A percentile compares a stretch with the other conserved stretches of the same genome.
Evolutionary conservation across 805 yeast species (phyloP).

Genomic region (Metschnikowia cubensis): DNA sequence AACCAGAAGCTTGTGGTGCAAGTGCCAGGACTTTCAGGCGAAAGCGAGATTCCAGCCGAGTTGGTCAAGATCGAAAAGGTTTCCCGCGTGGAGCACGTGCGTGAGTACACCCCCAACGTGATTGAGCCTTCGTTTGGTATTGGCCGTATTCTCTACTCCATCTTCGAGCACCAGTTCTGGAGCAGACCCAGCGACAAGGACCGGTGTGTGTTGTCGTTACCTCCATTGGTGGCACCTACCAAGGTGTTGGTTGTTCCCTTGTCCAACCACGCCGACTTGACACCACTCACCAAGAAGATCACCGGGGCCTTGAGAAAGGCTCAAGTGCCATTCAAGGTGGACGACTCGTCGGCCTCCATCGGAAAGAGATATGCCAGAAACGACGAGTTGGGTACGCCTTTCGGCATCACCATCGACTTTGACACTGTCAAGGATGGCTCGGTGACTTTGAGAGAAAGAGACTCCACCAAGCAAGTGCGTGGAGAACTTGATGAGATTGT

Average conservation of each 20-base stretch:
- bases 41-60: conserved; percentile 65
- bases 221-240: conserved; percentile 96
- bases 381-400: conserved; percentile 98
- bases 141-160: conserved; percentile 91
- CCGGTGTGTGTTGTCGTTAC: conserved; percentile 81
- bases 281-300: conserved; percentile 68
- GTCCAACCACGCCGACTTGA: conserved; percentile 76
- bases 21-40: conserved; percentile 55
- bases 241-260: conserved; percentile 94
- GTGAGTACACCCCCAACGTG: conserved; percentile 95
- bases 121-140: conserved; percentile 99
- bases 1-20: conserved; percentile 62
- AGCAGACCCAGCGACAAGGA: conserved; percentile 86
- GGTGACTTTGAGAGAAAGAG: conserved; percentile 95
- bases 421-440: conserved; percentile 85
- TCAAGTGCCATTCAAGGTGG: conserved; percentile 92
- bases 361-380: conserved; percentile 98
- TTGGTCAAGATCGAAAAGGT: conserved; percentile 74
- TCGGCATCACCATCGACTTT: conserved; percentile 95
- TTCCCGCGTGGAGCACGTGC: conserved; percentile 80
- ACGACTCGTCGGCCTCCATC: conserved; percentile 94
- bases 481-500: conserved; percentile 72
- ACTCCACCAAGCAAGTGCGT: conserved; percentile 93
- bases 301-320: conserved; percentile 67
- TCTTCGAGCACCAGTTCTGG: conserved; percentile 96